phyloP scores from a whole-genome alignment of 495 filamentous ascomycete genomes.

The Lineolata rhizophorae region DNA sequence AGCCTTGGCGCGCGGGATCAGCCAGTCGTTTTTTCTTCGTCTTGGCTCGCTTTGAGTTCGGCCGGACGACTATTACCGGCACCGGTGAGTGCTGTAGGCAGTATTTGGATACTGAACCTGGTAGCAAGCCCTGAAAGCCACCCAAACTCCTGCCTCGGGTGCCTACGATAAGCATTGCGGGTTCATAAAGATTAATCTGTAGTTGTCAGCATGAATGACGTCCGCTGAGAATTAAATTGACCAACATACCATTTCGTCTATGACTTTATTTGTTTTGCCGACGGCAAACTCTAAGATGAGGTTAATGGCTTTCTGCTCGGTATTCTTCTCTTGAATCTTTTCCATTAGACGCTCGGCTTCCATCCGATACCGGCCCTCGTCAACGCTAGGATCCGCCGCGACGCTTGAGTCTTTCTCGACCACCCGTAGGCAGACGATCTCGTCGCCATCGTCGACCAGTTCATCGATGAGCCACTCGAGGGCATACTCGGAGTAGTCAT shows the following conservation, averaged over 20 bases:
- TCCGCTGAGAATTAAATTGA: constrained; percentile 6
- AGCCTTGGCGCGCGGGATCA: constrained; percentile 58
- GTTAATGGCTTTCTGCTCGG: constrained; percentile 63
- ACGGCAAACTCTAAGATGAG: constrained; percentile 76
- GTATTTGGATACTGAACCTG: constrained; percentile 88
- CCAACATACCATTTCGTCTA: constrained; percentile 67
- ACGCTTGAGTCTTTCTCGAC: constrained; percentile 69
- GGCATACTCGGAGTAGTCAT: constrained; percentile 88
- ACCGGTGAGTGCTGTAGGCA: constrained; percentile 90
- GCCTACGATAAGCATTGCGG: constrained; percentile 85
- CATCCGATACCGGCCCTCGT: constrained; percentile 53
- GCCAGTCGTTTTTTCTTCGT: constrained; percentile 74
- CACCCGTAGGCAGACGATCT: constrained; percentile 82
- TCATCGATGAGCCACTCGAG: constrained; percentile 88
- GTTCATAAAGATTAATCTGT: constrained; percentile 89
- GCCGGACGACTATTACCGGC: constrained; percentile 89
- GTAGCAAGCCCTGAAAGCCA: constrained; percentile 75
- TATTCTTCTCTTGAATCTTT: constrained; percentile 39
- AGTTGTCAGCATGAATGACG: background rate
- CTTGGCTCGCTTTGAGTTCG: constrained; percentile 72
- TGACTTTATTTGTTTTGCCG: constrained; percentile 78
- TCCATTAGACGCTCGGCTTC: constrained; percentile 67
- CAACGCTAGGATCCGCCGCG: constrained; percentile 39
- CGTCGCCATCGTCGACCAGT: constrained; percentile 88
- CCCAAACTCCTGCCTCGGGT: constrained; percentile 72